Conservation (phyloP, 2,329 filamentous ascomycete genomes). For the Diaporthe capsici region DNA sequence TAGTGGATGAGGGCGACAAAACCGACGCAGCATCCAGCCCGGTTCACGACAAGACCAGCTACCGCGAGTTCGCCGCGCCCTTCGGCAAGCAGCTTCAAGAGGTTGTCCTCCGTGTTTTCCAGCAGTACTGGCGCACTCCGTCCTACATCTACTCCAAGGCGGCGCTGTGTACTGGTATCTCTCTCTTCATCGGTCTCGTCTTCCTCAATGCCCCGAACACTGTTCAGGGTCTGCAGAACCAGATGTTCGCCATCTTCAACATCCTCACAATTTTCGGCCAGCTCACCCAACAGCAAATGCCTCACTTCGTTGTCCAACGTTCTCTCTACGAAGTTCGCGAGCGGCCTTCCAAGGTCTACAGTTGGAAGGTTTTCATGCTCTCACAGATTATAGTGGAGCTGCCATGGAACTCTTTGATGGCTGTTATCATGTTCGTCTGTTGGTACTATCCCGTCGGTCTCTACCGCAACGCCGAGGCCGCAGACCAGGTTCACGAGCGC, state of each 20-base stretch:
- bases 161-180: conserved; percentile 64
- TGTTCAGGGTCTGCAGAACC: conserved; percentile 78
- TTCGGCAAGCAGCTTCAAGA: conserved; percentile 72
- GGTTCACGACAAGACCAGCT: conserved; percentile 55
- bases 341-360: conserved; percentile 77
- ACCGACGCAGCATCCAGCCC: conserved; percentile 43
- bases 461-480: conserved; percentile 69
- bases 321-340: conserved; percentile 79
- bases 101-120: conserved; percentile 74
- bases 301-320: conserved; percentile 78
- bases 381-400: conserved; percentile 78
- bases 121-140: conserved; percentile 81
- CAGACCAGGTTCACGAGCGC: conserved; percentile 66
- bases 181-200: conserved; percentile 79
- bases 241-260: conserved; percentile 80
- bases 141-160: conserved; percentile 80
- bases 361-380: conserved; percentile 77
- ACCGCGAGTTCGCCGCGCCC: conserved; percentile 79
- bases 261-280: conserved; percentile 78
- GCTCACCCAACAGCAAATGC: conserved; percentile 77
- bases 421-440: conserved; percentile 74
- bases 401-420: conserved; percentile 77
- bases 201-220: conserved; percentile 73
- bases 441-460: conserved; percentile 81
- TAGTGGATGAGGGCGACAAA: conserved; percentile 58